phyloP scores from a whole-genome alignment of 257 asterid genomes.

The Forsythia suspensa region DNA sequence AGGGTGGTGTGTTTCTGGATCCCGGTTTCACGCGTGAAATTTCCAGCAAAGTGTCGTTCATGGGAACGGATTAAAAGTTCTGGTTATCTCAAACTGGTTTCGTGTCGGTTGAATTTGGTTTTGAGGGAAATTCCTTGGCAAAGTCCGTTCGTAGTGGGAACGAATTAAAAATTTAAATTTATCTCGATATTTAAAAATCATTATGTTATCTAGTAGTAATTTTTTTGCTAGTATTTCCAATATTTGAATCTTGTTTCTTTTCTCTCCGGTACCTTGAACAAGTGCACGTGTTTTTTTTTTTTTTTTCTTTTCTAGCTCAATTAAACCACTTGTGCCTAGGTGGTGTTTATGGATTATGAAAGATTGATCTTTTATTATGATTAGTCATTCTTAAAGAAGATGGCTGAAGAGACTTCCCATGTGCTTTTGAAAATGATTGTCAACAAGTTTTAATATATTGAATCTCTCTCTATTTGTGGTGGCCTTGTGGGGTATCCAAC shows the following conservation, averaged over 20 bases:
- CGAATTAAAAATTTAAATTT: not conserved
- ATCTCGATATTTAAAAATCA: not conserved
- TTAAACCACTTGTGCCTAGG: not conserved
- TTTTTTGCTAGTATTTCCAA: not conserved
- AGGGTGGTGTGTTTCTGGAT: not conserved
- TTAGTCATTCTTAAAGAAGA: not conserved
- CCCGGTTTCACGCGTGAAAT: not conserved
- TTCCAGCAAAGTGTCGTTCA: not conserved
- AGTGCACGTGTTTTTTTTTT: not conserved
- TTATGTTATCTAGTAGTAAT: not conserved
- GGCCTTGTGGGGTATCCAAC: constrained; percentile 17
- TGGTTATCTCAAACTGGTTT: no score
- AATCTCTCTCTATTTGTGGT: constrained; percentile 5
- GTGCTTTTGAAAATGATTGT: constrained; percentile 27
- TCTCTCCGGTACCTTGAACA: not conserved
- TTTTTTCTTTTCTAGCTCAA: not conserved
- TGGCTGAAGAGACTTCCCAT: constrained; percentile 29
- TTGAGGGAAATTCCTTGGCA: not conserved
- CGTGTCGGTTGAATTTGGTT: not conserved
- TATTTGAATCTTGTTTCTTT: not conserved
- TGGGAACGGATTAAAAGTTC: not conserved
- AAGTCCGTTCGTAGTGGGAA: not conserved
- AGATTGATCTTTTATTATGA: not conserved
- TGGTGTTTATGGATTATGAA: not conserved
- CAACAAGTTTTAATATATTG: constrained; percentile 15